These are phyloP conservation scores for Tolypocladium nubicola DNA, from an alignment of 2,329 filamentous ascomycete genomes.

Conservation along the genomic window DNA sequence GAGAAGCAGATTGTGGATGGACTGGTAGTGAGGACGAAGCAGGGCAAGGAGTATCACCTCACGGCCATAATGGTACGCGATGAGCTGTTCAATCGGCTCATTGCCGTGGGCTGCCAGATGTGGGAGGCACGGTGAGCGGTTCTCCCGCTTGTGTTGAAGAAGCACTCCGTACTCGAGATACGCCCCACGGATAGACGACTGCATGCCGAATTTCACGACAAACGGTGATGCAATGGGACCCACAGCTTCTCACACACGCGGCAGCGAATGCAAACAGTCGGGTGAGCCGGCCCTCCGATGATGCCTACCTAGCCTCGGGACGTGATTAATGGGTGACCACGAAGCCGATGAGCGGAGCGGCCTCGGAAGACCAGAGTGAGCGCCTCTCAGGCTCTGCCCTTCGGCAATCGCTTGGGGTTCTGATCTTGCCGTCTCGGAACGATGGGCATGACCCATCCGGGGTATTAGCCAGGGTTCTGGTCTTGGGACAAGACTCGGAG, in stretches of 20 bases:
- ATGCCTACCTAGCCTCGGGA: neutral
- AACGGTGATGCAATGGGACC: neutral
- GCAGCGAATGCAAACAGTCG: neutral
- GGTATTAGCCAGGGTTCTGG: too few species aligned
- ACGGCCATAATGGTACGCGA: constrained; percentile 65
- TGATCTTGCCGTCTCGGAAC: too few species aligned
- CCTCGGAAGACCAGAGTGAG: too few species aligned
- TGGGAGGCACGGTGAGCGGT: constrained; percentile 60
- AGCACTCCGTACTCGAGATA: neutral
- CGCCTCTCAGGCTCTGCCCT: too few species aligned
- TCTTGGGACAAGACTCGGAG: too few species aligned
- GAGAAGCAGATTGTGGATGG: constrained; percentile 67
- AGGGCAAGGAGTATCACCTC: constrained; percentile 45
- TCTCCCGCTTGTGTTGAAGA: neutral
- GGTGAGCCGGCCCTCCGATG: neutral
- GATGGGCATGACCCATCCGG: too few species aligned
- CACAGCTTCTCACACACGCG: neutral
- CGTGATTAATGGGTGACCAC: too few species aligned
- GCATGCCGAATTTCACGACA: too few species aligned
- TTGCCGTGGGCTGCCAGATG: constrained; percentile 67
- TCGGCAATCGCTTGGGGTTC: too few species aligned
- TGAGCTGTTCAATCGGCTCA: constrained; percentile 69
- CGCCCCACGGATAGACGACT: neutral
- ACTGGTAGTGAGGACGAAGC: constrained; percentile 51
- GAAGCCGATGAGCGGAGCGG: too few species aligned